Base-by-base conservation (phyloP, 495 filamentous ascomycete species). In the Parmelia sp. region DNA sequence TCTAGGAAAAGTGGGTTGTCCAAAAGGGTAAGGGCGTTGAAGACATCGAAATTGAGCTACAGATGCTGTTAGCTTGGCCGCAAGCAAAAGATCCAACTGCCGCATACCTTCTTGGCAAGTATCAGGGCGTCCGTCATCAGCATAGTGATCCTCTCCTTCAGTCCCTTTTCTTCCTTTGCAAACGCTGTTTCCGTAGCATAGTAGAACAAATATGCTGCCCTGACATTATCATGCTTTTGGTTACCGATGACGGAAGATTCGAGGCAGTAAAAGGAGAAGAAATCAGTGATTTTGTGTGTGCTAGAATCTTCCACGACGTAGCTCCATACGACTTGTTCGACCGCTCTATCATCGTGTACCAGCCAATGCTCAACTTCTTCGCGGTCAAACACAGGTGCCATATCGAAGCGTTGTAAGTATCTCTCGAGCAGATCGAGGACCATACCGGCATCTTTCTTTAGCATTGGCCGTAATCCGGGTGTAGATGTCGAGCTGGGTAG, bases 251-350 rank as follows among this genome's bases (percentile, higher is more conserved):
- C 90, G 3, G 90, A 91, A 4, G 90, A 96, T 70, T 95, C 90
- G n/a, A 98, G 86, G 70, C 82, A 84, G 77, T 97, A 97, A 77
- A 97, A 98, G 19, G 91, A 96, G 77, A 97, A 86, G 75, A 95
- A 97, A 75, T 98, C 94, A 36, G 90, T 96, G 71, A 98, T 90
- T 71, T 91, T 93, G 58, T 88, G 83, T 31, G 80, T 86, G 29
- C 82, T 69, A 12, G 86, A 77, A 60, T 89, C 81, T 76, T 98
- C 94, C 35, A 96, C 89, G 31, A 98, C 93, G 67, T 92, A 97
- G 6, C 85, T 82, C 88, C 89, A 98, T 25, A 97, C 82, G 8
- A 96, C 90, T 73, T 92, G 90, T 58, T 96, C 90, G 57, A 80
- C 80, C 1, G 72, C 65, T 29, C 76, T 68, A 44, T 79, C 78